Percentiles rank a stretch among this genome's conserved stretches.
These are phyloP conservation scores for Ilyonectria robusta DNA, from an alignment of 2,329 filamentous ascomycete genomes.

Conservation along the genomic window DNA sequence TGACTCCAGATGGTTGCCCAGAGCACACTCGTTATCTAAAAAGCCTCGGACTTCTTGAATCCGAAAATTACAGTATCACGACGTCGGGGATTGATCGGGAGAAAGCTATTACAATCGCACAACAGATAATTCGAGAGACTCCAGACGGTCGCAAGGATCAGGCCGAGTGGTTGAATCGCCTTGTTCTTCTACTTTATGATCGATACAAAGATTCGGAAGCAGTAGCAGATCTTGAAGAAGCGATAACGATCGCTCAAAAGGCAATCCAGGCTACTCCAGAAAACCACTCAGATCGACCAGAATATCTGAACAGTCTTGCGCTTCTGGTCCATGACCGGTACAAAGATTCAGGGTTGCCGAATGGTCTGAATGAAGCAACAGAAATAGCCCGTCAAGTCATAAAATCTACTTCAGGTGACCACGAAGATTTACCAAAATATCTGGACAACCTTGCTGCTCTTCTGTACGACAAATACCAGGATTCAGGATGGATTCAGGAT, in stretches of 20 bases:
- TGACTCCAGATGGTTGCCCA: no score
- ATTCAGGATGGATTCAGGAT: no score
- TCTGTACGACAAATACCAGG: not conserved
- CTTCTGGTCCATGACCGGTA: not conserved
- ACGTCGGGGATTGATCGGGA: no score
- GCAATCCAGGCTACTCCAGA: not conserved
- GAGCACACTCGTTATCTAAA: no score
- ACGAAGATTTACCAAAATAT: not conserved
- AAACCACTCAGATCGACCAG: not conserved
- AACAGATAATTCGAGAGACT: no score
- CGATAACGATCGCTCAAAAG: not conserved
- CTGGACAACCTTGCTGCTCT: not conserved
- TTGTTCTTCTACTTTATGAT: not conserved
- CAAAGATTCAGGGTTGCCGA: not conserved
- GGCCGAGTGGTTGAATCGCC: no score
- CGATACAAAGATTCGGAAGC: not conserved
- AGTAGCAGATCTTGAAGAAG: not conserved
- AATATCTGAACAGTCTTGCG: not conserved
- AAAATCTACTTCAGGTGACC: not conserved
- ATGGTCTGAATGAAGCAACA: not conserved
- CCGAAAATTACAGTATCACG: no score
- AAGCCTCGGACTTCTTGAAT: no score
- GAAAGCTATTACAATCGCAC: no score
- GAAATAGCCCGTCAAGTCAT: not conserved
- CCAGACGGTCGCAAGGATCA: no score